Evolutionary conservation across 208 protist species (phyloP).

Genomic region (Tritrichomonas musculus): DNA sequence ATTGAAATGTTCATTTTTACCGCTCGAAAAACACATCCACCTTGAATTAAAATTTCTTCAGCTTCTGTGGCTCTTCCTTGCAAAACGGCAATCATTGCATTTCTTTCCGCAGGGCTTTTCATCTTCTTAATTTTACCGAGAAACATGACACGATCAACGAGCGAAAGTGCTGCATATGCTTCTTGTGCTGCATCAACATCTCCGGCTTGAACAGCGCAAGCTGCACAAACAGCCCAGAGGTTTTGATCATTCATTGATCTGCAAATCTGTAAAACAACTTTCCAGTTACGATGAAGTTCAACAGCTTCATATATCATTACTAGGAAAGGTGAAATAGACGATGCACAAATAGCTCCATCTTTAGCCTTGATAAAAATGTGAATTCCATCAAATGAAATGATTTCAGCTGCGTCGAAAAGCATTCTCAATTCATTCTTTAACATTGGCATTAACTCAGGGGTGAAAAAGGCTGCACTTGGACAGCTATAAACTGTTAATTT

Average conservation of each 20-base stretch:
- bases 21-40: slow-evolving; percentile 29
- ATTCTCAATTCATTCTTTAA: neutral
- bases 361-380: neutral
- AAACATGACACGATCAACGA: slow-evolving; percentile 31
- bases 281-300: neutral
- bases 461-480: neutral
- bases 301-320: neutral
- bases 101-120: slow-evolving; percentile 3
- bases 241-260: slow-evolving; percentile 34
- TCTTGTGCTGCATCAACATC: slow-evolving; percentile 37
- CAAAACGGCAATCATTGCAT: slow-evolving; percentile 37
- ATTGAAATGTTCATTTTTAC: slow-evolving; percentile 36
- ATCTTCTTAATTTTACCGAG: slow-evolving; percentile 37
- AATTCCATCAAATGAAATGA: neutral
- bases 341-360: neutral
- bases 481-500: slow-evolving; percentile 12
- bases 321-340: neutral
- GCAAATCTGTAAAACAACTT: neutral
- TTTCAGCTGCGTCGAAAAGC: neutral
- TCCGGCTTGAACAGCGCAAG: slow-evolving; percentile 30
- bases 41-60: slow-evolving; percentile 34
- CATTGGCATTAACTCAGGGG: neutral
- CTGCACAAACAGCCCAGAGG: slow-evolving; percentile 34
- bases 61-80: slow-evolving; percentile 34
- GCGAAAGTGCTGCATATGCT: slow-evolving; percentile 26